Conservation (phyloP, 208 protist species). For the Leptomonas pyrrhocoris region DNA sequence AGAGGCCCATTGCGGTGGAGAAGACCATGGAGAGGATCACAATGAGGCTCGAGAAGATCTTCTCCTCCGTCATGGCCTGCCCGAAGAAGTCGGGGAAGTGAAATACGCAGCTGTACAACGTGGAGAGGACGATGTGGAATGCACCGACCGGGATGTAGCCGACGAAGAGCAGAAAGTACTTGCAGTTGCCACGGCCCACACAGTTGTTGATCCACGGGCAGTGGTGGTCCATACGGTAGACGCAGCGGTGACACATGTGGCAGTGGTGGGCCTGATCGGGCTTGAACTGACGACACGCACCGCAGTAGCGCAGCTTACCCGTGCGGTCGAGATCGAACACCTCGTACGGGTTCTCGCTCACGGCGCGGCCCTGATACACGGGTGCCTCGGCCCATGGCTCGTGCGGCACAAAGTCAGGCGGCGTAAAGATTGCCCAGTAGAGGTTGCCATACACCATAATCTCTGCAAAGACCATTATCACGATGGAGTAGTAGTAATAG, state of each 20-base stretch:
- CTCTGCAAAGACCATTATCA: constrained; percentile 50
- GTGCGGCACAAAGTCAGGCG: constrained; percentile 58
- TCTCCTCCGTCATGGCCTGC: constrained; percentile 22
- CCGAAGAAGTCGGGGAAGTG: constrained; percentile 42
- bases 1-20: constrained; percentile 49
- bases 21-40: constrained; percentile 48
- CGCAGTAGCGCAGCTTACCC: constrained; percentile 71
- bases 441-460: constrained; percentile 70
- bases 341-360: constrained; percentile 62
- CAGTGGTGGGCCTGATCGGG: constrained; percentile 86
- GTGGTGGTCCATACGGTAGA: constrained; percentile 86
- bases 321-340: constrained; percentile 50
- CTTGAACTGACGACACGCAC: constrained; percentile 76
- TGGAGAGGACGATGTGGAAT: constrained; percentile 60
- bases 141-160: constrained; percentile 72
- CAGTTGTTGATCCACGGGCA: constrained; percentile 92
- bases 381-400: constrained; percentile 50
- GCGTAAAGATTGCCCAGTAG: constrained; percentile 52
- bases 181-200: constrained; percentile 68
- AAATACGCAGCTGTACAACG: constrained; percentile 51
- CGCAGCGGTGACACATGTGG: constrained; percentile 62
- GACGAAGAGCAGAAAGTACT: constrained; percentile 82
- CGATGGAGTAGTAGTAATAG: constrained; percentile 63
- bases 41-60: constrained; percentile 20
- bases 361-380: constrained; percentile 17